Evolutionary conservation across 805 yeast species (phyloP), one percentile per base, ranked within the genome.

Genomic region (Wickerhamiella cacticola): DNA sequence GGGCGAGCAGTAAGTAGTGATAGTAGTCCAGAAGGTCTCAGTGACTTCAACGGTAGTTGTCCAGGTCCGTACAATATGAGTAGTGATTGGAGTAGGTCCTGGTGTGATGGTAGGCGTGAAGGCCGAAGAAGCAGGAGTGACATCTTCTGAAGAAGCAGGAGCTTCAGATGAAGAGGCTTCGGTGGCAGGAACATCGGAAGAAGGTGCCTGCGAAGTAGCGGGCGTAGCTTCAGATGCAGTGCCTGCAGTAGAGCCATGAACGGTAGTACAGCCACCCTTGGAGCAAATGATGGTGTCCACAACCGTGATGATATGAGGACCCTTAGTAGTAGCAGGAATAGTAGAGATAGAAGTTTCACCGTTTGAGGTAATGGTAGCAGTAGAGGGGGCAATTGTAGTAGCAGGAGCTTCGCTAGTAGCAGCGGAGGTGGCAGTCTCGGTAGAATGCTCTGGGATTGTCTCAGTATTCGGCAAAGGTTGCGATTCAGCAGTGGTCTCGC

Each of bases 21-120:
- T 29, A 3, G 41, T 36, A n/a, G 48, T 36, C 42, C 48, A 45
- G 36, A 29, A 45, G n/a, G 48, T 45, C n/a, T 35, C 31, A 6
- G 28, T 28, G 10, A 22, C 42, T 8, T 23, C 25, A 13, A 36
- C 36, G 26, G 38, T 31, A 16, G 48, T 45, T 8, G 38, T 45
- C 9, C 8, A 21, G 19, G 48, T 45, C n/a, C 18, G 45, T 5
- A 42, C 39, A 29, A n/a, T 18, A 16, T n/a, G 44, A 16, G 44
- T 16, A 16, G 35, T 13, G 12, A 21, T 8, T 5, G 34, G 34
- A 25, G 44, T 10, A 6, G 34, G 15, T 8, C 8, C 29, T 13
- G 42, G 31, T 7, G 45, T 24, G 21, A 13, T 7, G 3, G 39
- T 42, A 19, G 39, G 15, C n/a, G 36, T 23, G 22, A 22, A 28